Base-by-base conservation (phyloP, 805 yeast species). In the Kuraishia floccosa region DNA sequence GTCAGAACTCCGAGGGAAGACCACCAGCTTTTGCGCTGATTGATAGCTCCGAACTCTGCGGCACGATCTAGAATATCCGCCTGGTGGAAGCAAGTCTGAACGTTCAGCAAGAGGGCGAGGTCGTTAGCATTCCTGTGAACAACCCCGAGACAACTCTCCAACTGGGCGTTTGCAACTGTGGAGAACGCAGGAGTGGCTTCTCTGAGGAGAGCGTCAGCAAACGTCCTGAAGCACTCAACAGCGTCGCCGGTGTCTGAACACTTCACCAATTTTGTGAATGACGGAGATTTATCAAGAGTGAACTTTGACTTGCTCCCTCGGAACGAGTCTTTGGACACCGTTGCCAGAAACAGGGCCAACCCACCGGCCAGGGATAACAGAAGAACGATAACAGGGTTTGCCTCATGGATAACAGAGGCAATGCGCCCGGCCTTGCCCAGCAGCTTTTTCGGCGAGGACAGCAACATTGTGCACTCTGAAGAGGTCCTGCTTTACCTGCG, bases 61-160 rank as follows among this genome's bases (percentile, higher is more conserved):
- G 37, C 25, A 5, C 30, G 34, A 24, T 31, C 27, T 6, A 40
- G 20, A 3, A 42, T 27, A 27, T 43, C 47, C 2, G 46, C 41
- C 17, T 49, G 48, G 31, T 46, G 44, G 26, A 40, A 43, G 33
- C 58, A 53, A 14, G 39, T 36, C 28, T 50, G 56, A 21, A 50
- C 35, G 21, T 39, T 41, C 17, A 47, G 36, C 13, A 49, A 28
- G 5, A 50, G 24, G 15, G 44, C 37, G 3, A 47, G 30, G 30
- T 50, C 58, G 24, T 31, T 35, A 3, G 39, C 30, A n/a, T 33
- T 35, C 3, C 17, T 17, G 4, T 36, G 12, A 5, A 41, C 36
- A 4, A 35, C 17, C 25, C 35, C 38, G 12, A 52, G 34, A 26
- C 56, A 51, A 9, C 36, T 31, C 38, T 52, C 35, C 18, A 42